These are phyloP conservation scores for Exophiala alcalophila DNA, from an alignment of 2,329 filamentous ascomycete genomes.

Conservation along the genomic window DNA sequence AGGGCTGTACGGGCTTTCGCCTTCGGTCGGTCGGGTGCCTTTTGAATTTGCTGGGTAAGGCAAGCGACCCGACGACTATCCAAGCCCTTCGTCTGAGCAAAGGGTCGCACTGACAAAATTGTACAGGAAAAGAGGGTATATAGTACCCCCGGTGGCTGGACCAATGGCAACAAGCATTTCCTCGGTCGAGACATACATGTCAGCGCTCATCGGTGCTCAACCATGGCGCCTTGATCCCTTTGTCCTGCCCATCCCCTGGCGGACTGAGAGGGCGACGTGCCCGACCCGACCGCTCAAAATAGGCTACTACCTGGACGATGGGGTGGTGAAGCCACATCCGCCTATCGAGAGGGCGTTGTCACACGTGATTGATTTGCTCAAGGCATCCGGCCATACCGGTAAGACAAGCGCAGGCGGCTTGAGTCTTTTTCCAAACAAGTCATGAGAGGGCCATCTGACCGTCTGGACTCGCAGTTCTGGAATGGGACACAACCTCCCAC, in stretches of 20 bases:
- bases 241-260: slow-evolving; percentile 55
- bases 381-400: slow-evolving; percentile 47
- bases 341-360: slow-evolving; percentile 54
- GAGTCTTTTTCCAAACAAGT: neutral
- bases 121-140: slow-evolving; percentile 7
- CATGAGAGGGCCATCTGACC: slow-evolving; percentile 1
- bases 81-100: slow-evolving; percentile 14
- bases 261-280: slow-evolving; percentile 43
- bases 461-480: slow-evolving; percentile 38
- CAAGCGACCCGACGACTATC: slow-evolving; percentile 37
- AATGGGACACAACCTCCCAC: slow-evolving; percentile 34
- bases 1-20: slow-evolving; percentile 51
- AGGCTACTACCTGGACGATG: slow-evolving; percentile 64
- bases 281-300: slow-evolving; percentile 46
- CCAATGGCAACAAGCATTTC: slow-evolving; percentile 54
- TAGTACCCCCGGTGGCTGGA: slow-evolving; percentile 58
- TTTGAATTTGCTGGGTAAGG: slow-evolving; percentile 9
- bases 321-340: slow-evolving; percentile 61
- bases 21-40: slow-evolving; percentile 36
- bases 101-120: slow-evolving; percentile 1
- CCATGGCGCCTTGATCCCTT: slow-evolving; percentile 57
- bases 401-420: neutral
- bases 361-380: slow-evolving; percentile 47
- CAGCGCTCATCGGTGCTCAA: slow-evolving; percentile 36
- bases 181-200: slow-evolving; percentile 46